phyloP scores from a whole-genome alignment of 345 rosid genomes.

The Iberis pinnata region DNA sequence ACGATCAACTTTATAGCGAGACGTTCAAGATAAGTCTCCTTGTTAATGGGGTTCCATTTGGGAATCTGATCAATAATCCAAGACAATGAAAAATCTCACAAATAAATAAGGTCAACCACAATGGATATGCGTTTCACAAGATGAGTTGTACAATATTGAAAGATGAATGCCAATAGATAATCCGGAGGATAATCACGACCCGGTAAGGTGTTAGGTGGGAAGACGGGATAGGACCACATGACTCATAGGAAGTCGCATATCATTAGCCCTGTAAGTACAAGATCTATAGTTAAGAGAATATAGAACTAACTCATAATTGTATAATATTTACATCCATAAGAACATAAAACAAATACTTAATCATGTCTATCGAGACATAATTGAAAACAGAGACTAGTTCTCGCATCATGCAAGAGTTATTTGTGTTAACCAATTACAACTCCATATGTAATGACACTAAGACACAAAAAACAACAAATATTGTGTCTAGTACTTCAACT shows the following conservation, averaged over 20 bases:
- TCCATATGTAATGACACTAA: neutral
- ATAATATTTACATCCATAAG: neutral
- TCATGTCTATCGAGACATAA: neutral
- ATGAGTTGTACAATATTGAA: slow-evolving; percentile 93
- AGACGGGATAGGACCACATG: slow-evolving; percentile 80
- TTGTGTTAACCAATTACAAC: neutral
- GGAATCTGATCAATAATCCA: slow-evolving; percentile 99
- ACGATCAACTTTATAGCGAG: slow-evolving; percentile 71
- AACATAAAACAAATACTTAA: neutral
- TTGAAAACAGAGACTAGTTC: too few relatives aligned
- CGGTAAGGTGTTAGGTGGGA: slow-evolving; percentile 84
- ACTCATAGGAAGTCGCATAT: slow-evolving; percentile 87
- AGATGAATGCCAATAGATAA: slow-evolving; percentile 94
- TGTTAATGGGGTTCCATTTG: slow-evolving; percentile 90
- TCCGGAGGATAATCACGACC: slow-evolving; percentile 77
- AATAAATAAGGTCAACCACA: slow-evolving; percentile 93
- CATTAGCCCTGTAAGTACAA: slow-evolving; percentile 68
- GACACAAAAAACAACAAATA: slow-evolving; percentile 6
- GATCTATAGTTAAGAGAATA: slow-evolving; percentile 18
- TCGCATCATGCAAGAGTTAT: neutral
- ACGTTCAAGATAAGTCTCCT: slow-evolving; percentile 97
- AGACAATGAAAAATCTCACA: slow-evolving; percentile 99
- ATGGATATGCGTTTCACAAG: slow-evolving; percentile 89
- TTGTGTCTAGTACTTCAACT: slow-evolving; percentile 27
- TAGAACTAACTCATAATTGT: too few relatives aligned